Percentiles rank a stretch among this genome's conserved stretches.
Evolutionary conservation across 1,284 basidiomycete species (phyloP).

Genomic region (Ustilago shanxiensis): DNA sequence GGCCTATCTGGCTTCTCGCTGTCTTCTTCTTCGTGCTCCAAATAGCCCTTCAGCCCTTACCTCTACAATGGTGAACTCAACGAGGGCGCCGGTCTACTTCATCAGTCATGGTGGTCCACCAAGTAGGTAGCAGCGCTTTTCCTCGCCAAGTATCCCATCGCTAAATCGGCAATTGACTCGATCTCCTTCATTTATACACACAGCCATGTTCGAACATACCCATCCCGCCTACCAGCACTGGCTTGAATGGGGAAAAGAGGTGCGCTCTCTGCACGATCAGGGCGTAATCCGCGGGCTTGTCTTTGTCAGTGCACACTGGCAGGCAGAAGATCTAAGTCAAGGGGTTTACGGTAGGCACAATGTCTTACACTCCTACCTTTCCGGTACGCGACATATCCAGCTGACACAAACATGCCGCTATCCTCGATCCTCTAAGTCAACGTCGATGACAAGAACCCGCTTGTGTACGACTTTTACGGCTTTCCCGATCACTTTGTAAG

Average conservation of each 20-base stretch:
- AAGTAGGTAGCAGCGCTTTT: conserved; percentile 33
- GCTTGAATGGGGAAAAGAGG: conserved; percentile 68
- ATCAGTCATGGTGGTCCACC: conserved; percentile 70
- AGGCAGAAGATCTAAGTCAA: conserved; percentile 65
- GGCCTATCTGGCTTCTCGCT: conserved; percentile 16
- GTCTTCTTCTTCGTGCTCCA: not conserved
- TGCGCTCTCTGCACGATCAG: conserved; percentile 53
- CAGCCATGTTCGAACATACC: conserved; percentile 70
- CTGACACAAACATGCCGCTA: not conserved
- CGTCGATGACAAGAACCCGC: conserved; percentile 68
- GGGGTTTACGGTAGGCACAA: conserved; percentile 40
- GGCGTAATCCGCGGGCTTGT: conserved; percentile 70
- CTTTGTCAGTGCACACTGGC: conserved; percentile 73
- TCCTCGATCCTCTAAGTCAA: conserved; percentile 47
- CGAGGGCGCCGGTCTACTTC: conserved; percentile 49
- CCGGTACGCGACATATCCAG: too few relatives aligned
- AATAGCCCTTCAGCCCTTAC: not conserved
- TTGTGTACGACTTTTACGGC: conserved; percentile 73
- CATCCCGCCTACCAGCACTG: conserved; percentile 71
- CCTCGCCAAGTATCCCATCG: not conserved
- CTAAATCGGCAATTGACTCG: not conserved
- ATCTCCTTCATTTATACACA: not conserved
- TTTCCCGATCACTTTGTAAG: conserved; percentile 63
- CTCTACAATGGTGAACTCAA: conserved; percentile 17
- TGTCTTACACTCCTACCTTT: too few relatives aligned